These are phyloP conservation scores for Serendipita sp. DNA, from an alignment of 1,284 basidiomycete species.

Conservation along the genomic window DNA sequence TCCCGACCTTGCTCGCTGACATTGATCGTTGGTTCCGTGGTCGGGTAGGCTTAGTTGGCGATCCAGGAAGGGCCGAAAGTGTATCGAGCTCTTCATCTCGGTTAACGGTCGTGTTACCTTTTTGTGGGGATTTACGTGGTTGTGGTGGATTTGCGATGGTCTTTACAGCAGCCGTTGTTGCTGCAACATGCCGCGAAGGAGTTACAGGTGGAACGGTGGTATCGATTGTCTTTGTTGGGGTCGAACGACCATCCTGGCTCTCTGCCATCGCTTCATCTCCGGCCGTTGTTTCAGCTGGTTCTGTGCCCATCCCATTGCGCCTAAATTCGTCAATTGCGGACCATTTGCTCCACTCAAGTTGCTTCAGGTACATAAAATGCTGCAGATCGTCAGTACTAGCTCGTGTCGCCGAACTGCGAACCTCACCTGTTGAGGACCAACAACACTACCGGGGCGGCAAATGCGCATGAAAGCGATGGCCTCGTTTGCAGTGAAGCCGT, in stretches of 20 bases:
- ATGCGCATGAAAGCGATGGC: conserved; percentile 98
- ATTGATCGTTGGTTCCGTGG: conserved; percentile 12
- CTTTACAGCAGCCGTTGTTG: conserved; percentile 49
- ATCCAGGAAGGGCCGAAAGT: conserved; percentile 43
- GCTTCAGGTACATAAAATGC: conserved; percentile 94
- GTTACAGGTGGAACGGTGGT: conserved; percentile 49
- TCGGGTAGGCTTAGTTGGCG: conserved; percentile 22
- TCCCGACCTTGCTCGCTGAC: neutral
- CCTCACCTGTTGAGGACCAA: conserved; percentile 63
- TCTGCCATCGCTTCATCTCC: conserved; percentile 25
- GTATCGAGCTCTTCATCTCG: conserved; percentile 42
- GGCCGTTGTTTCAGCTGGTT: conserved; percentile 48
- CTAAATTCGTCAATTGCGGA: conserved; percentile 66
- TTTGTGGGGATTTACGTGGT: conserved; percentile 72
- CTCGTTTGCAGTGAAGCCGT: conserved; percentile 96
- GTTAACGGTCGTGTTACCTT: conserved; percentile 37
- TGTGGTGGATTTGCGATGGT: conserved; percentile 64
- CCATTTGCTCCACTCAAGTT: conserved; percentile 89
- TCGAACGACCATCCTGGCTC: conserved; percentile 17
- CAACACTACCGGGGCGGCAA: conserved; percentile 88
- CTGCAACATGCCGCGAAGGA: conserved; percentile 56
- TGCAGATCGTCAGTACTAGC: conserved; percentile 26
- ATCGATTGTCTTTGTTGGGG: conserved; percentile 27
- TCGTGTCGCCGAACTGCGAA: neutral
- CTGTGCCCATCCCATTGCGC: conserved; percentile 57